A percentile compares a stretch with the other conserved stretches of the same genome.
These are phyloP conservation scores for Capronia americana DNA, from an alignment of 2,329 filamentous ascomycete genomes.

Conservation along the genomic window DNA sequence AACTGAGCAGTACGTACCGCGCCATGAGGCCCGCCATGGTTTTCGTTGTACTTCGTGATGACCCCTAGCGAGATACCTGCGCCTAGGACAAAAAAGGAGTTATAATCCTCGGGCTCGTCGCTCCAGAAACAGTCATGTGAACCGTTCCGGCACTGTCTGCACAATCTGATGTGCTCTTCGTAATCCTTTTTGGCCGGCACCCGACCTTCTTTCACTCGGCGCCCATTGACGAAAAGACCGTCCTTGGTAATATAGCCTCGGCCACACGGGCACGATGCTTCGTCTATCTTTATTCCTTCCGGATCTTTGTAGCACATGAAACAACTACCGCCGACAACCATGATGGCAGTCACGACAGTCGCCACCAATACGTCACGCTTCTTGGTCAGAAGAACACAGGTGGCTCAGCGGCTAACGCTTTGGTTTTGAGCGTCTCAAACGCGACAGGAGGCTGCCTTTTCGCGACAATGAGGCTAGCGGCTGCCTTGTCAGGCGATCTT, in stretches of 20 bases:
- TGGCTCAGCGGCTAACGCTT: not conserved
- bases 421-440: not conserved
- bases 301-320: not conserved
- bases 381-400: not conserved
- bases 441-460: not conserved
- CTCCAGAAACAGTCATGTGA: not conserved
- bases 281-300: not conserved
- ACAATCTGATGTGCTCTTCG: not conserved
- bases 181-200: slow-evolving; percentile 1
- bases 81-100: not conserved
- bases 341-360: not conserved
- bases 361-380: not conserved
- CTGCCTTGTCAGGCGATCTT: slow-evolving; percentile 1
- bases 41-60: not conserved
- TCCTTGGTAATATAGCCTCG: not conserved
- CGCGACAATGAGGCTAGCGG: not conserved
- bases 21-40: not conserved
- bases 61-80: not conserved
- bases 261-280: not conserved
- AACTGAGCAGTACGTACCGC: not conserved
- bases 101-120: not conserved
- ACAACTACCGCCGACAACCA: slow-evolving; percentile 1
- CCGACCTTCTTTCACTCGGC: not conserved
- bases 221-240: slow-evolving; percentile 1
- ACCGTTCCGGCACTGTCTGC: not conserved